Conservation (phyloP, 2,329 filamentous ascomycete species). For the Cercospora citrullina region DNA sequence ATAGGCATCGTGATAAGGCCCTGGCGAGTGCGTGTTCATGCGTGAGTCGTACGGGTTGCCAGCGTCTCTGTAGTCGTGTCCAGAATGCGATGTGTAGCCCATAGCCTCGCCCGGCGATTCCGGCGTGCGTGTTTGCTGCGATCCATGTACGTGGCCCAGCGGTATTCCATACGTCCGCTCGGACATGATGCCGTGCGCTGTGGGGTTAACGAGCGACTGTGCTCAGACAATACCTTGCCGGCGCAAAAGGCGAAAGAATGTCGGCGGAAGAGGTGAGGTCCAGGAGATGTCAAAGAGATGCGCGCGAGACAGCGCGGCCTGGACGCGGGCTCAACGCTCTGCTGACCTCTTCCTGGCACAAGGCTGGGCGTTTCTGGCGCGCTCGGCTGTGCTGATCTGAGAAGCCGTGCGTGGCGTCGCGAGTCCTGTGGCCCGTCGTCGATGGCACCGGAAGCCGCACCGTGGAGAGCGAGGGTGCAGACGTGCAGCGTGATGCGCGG, state of each 20-base stretch:
- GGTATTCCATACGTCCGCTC: constrained; percentile 29
- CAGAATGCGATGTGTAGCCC: constrained; percentile 11
- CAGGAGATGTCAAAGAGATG: neutral
- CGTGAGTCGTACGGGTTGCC: constrained; percentile 33
- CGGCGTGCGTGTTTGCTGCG: constrained; percentile 17
- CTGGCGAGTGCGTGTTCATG: constrained; percentile 28
- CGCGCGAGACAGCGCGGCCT: neutral
- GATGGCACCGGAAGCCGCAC: neutral
- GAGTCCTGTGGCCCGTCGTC: neutral
- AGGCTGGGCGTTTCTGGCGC: constrained; percentile 1
- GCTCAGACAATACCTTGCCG: neutral
- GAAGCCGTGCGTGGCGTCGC: neutral
- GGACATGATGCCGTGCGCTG: constrained; percentile 21
- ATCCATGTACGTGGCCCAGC: constrained; percentile 21
- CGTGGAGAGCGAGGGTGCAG: neutral
- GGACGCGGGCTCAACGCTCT: neutral
- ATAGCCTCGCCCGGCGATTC: constrained; percentile 15
- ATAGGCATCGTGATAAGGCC: constrained; percentile 21
- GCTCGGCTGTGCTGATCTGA: neutral
- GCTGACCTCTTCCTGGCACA: neutral
- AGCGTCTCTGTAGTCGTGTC: constrained; percentile 34
- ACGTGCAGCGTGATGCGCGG: neutral
- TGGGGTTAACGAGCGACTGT: constrained; percentile 3
- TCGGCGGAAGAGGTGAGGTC: neutral
- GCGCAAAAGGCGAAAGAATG: neutral